Percentiles rank a stretch among this genome's conserved stretches.
phyloP scores from a whole-genome alignment of 805 yeast genomes.

The Cyberlindnera saturnus region DNA sequence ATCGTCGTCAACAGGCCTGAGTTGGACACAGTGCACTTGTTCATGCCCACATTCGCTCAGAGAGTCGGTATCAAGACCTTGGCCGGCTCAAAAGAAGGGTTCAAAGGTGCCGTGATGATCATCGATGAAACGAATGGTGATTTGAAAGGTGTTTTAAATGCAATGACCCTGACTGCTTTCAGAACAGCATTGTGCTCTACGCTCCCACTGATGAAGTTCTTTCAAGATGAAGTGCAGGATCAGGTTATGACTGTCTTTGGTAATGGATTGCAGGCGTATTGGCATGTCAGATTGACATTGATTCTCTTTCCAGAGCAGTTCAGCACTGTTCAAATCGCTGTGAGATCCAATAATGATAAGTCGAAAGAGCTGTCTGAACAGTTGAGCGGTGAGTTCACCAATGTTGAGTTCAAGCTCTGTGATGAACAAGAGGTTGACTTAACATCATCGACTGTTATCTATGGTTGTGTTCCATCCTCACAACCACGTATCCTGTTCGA shows the following conservation, averaged over 20 bases:
- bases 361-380: constrained; percentile 15
- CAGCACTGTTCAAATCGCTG: constrained; percentile 37
- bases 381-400: constrained; percentile 26
- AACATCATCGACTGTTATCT: constrained; percentile 40
- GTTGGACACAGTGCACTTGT: constrained; percentile 40
- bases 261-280: constrained; percentile 56
- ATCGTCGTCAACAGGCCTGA: constrained; percentile 37
- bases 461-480: constrained; percentile 57
- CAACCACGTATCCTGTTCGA: constrained; percentile 36
- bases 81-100: constrained; percentile 52
- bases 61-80: constrained; percentile 55
- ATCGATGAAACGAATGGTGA: constrained; percentile 46
- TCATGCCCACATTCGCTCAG: constrained; percentile 60
- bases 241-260: constrained; percentile 42
- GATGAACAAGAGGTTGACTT: constrained; percentile 24
- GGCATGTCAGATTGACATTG: constrained; percentile 50
- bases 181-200: constrained; percentile 58
- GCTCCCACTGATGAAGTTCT: constrained; percentile 36
- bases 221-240: constrained; percentile 19
- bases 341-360: constrained; percentile 38
- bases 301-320: constrained; percentile 33
- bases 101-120: constrained; percentile 50
- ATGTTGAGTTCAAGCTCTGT: constrained; percentile 21
- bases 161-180: constrained; percentile 55
- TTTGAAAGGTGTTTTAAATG: constrained; percentile 49